These are phyloP conservation scores for Besnoitia besnoiti DNA, from an alignment of 169 alveolate species.

Conservation along the genomic window DNA sequence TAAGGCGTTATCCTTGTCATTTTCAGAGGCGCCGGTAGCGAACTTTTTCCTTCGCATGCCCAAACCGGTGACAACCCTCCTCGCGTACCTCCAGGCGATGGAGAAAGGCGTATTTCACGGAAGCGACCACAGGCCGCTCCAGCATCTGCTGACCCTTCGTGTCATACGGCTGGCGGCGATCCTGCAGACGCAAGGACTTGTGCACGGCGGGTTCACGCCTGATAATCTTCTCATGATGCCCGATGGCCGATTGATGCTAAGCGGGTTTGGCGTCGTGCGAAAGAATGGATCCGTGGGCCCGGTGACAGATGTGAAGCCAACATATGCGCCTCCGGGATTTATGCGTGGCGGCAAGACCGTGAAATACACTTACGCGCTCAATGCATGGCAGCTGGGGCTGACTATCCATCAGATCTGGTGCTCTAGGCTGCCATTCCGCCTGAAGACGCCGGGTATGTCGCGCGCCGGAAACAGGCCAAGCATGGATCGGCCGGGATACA, in stretches of 20 bases:
- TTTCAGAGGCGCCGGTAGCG: too few species aligned
- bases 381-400: conserved; percentile 58
- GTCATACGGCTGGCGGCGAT: conserved; percentile 24
- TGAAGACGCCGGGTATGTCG: too few species aligned
- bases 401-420: conserved; percentile 47
- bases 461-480: too few species aligned
- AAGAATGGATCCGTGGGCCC: conserved; percentile 2
- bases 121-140: not conserved
- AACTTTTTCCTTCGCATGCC: not conserved
- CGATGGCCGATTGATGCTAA: not conserved
- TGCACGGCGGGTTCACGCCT: conserved; percentile 42
- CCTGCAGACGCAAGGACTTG: conserved; percentile 11
- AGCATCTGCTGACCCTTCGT: conserved; percentile 36
- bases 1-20: too few species aligned
- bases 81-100: not conserved
- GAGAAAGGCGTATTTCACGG: too few species aligned
- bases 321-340: conserved; percentile 44
- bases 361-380: not conserved
- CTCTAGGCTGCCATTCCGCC: not conserved
- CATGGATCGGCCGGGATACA: too few species aligned
- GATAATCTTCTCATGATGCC: conserved; percentile 30
- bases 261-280: conserved; percentile 7
- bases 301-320: not conserved
- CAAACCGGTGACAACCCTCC: not conserved
- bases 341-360: not conserved